These are phyloP conservation scores for Amanita pallidorosea DNA, from an alignment of 768 basidiomycete genomes.

Conservation along the genomic window DNA sequence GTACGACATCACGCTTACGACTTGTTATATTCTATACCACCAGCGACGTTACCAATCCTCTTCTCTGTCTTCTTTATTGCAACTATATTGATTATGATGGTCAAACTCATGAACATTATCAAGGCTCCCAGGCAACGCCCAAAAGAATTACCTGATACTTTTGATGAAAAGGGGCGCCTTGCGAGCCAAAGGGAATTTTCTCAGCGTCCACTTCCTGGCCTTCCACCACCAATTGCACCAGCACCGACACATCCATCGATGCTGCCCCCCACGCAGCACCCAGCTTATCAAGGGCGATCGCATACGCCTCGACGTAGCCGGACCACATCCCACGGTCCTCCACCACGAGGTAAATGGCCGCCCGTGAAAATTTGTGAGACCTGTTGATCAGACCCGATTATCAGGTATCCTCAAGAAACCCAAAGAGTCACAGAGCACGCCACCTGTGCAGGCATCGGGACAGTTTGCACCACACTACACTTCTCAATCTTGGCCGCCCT, in stretches of 20 bases:
- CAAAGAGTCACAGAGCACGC: not conserved
- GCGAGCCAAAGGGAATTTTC: not conserved
- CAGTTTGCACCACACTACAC: not conserved
- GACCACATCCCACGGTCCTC: not conserved
- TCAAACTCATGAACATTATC: not conserved
- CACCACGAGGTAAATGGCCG: not conserved
- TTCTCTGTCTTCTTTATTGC: not conserved
- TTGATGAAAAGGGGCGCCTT: not conserved
- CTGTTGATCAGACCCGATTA: not conserved
- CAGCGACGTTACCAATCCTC: not conserved
- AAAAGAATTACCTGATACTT: not conserved
- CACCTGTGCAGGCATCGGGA: constrained; percentile 4
- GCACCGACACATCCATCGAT: not conserved
- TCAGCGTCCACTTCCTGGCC: not conserved
- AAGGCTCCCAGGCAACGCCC: constrained; percentile 6
- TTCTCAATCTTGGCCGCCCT: not conserved
- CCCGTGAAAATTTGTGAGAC: not conserved
- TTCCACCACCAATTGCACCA: not conserved
- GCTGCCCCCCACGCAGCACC: not conserved
- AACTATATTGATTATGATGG: not conserved
- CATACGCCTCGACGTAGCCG: not conserved
- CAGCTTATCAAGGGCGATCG: not conserved
- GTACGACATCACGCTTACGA: constrained; percentile 4
- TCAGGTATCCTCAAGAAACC: constrained; percentile 3
- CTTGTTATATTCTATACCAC: not conserved